phyloP scores from a whole-genome alignment of 164 flowering plant genomes.

The Liquidambar formosana region DNA sequence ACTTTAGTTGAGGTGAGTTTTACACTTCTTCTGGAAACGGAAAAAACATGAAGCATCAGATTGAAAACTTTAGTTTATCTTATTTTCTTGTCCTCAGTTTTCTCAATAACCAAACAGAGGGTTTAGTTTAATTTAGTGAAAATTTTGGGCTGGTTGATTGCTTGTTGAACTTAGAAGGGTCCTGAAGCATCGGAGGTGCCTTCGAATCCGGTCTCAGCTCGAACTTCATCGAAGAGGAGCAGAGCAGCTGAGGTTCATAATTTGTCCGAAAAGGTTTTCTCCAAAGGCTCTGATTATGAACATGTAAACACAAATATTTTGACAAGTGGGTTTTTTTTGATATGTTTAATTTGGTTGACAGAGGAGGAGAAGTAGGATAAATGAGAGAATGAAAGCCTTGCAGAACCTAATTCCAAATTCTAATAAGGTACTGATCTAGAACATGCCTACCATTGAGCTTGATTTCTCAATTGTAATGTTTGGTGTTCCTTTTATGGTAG shows the following conservation, averaged over 20 bases:
- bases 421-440: slow-evolving; percentile 51
- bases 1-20: too few relatives aligned
- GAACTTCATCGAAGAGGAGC: slow-evolving; percentile 69
- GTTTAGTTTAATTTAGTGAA: neutral
- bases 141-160: slow-evolving; percentile 1
- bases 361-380: slow-evolving; percentile 90
- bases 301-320: neutral
- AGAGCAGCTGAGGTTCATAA: slow-evolving; percentile 92
- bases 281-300: neutral
- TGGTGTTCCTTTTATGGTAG: slow-evolving; percentile 29
- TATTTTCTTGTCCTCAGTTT: neutral
- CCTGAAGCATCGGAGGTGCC: slow-evolving; percentile 45
- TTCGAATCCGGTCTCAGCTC: slow-evolving; percentile 27
- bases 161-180: slow-evolving; percentile 36
- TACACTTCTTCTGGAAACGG: too few relatives aligned
- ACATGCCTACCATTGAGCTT: neutral
- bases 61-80: too few relatives aligned
- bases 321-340: neutral
- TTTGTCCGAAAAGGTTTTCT: slow-evolving; percentile 74
- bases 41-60: too few relatives aligned
- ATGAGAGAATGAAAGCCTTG: slow-evolving; percentile 90
- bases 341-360: slow-evolving; percentile 28
- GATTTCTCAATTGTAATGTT: neutral
- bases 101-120: neutral
- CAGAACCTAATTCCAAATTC: slow-evolving; percentile 85